phyloP scores from a whole-genome alignment of 1,284 basidiomycete genomes.

The Caloboletus firmus region DNA sequence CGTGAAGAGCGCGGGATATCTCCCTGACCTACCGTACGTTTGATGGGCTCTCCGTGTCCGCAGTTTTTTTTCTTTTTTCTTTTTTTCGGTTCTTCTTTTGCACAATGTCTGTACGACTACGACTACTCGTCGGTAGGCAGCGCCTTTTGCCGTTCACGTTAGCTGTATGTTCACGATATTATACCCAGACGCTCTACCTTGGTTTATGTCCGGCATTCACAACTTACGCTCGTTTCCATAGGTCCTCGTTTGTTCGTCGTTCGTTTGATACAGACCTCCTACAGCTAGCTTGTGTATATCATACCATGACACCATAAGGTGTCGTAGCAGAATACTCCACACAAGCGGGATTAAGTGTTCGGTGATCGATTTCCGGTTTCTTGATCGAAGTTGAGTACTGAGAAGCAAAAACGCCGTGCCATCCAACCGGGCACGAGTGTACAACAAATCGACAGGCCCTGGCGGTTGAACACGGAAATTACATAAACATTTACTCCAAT shows the following conservation, averaged over 20 bases:
- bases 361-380: background rate
- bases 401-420: too few species aligned
- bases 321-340: background rate
- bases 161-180: slow-evolving; percentile 16
- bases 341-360: background rate
- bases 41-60: slow-evolving; percentile 1
- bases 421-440: too few species aligned
- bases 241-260: slow-evolving; percentile 16
- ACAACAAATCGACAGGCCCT: background rate
- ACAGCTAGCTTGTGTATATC: background rate
- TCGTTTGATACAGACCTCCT: slow-evolving; percentile 15
- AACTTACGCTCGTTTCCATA: slow-evolving; percentile 25
- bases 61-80: background rate
- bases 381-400: background rate
- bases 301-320: background rate
- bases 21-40: slow-evolving; percentile 27
- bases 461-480: too few species aligned
- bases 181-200: slow-evolving; percentile 24
- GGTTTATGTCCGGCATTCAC: slow-evolving; percentile 14
- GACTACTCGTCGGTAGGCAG: slow-evolving; percentile 20
- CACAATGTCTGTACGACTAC: slow-evolving; percentile 22
- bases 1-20: slow-evolving; percentile 32
- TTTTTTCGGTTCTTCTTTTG: background rate
- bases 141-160: slow-evolving; percentile 18
- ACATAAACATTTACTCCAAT: too few species aligned